phyloP scores from a whole-genome alignment of 1,284 basidiomycete species.

The Apiotrichum mycotoxinovorans region DNA sequence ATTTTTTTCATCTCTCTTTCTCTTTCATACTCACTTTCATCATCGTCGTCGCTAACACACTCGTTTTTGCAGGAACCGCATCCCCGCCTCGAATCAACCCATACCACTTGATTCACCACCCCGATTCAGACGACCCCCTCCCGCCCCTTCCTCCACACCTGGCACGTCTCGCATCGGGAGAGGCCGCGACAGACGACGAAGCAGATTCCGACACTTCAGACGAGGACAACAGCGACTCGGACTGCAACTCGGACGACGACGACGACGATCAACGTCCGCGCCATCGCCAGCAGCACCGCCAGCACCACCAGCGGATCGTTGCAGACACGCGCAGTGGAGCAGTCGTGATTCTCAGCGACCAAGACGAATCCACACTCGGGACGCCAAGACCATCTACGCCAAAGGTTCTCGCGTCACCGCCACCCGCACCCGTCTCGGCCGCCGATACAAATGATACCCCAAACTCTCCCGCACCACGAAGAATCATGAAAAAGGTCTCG shows the following conservation, averaged over 20 bases:
- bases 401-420: neutral
- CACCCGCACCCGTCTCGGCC: neutral
- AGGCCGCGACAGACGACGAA: constrained; percentile 19
- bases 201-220: constrained; percentile 17
- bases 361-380: neutral
- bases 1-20: too few relatives aligned
- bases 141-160: constrained; percentile 26
- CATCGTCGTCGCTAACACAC: too few relatives aligned
- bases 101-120: constrained; percentile 30
- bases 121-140: constrained; percentile 12
- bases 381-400: neutral
- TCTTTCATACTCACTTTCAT: too few relatives aligned
- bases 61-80: constrained; percentile 1
- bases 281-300: neutral
- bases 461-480: constrained; percentile 5
- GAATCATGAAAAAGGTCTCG: constrained; percentile 36
- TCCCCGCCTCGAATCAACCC: constrained; percentile 30
- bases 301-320: neutral
- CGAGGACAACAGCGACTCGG: constrained; percentile 10
- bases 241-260: too few relatives aligned
- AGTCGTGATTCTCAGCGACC: neutral
- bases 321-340: neutral
- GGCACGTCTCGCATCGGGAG: constrained; percentile 16
- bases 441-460: neutral
- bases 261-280: constrained; percentile 2